A percentile compares a stretch with the other conserved stretches of the same genome.
These are phyloP conservation scores for Boletus sensibilis DNA, from an alignment of 768 basidiomycete genomes.

Conservation along the genomic window DNA sequence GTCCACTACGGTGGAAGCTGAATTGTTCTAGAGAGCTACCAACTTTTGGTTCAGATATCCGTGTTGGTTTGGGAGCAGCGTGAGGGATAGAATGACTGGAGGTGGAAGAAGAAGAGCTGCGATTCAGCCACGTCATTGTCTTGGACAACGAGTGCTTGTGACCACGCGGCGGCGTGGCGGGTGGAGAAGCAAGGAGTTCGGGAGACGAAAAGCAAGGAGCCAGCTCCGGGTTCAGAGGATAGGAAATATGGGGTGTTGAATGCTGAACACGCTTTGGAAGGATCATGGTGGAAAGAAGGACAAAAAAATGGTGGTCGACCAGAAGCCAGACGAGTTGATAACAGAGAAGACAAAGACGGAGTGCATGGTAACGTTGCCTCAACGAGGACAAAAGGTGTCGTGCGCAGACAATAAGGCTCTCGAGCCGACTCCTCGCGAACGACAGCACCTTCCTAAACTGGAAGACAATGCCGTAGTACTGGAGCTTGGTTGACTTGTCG, in stretches of 20 bases:
- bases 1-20: constrained; percentile 39
- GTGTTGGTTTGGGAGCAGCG: constrained; percentile 38
- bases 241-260: constrained; percentile 15
- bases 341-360: constrained; percentile 7
- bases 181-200: constrained; percentile 28
- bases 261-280: constrained; percentile 22
- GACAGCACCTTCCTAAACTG: constrained; percentile 26
- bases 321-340: constrained; percentile 7
- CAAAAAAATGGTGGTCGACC: neutral
- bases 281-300: constrained; percentile 24
- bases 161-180: constrained; percentile 27
- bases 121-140: constrained; percentile 44
- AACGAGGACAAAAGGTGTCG: constrained; percentile 5
- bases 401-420: constrained; percentile 18
- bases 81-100: constrained; percentile 26
- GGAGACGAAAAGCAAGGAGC: constrained; percentile 23
- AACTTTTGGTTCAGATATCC: constrained; percentile 45
- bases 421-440: constrained; percentile 12
- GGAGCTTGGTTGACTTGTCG: neutral
- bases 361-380: constrained; percentile 6
- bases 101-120: constrained; percentile 36
- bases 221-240: constrained; percentile 25
- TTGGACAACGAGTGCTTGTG: constrained; percentile 41
- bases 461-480: constrained; percentile 19
- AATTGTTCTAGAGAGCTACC: constrained; percentile 34